phyloP scores from a whole-genome alignment of 768 basidiomycete species.

The Boletus tylopilopsis region DNA sequence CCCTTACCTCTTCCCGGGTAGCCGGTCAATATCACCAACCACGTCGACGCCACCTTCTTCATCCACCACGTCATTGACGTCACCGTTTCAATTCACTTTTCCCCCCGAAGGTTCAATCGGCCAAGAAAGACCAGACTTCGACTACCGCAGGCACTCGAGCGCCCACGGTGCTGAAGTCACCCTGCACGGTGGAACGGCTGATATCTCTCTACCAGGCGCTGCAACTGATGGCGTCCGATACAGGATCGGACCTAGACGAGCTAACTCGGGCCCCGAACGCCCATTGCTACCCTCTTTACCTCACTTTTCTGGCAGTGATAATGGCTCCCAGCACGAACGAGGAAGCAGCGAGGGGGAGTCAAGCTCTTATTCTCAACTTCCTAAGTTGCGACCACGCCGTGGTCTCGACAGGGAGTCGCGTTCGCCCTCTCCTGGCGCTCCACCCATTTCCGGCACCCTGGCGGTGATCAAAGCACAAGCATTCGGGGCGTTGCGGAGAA shows the following conservation, averaged over 20 bases:
- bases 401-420: constrained; percentile 43
- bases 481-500: constrained; percentile 79
- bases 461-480: constrained; percentile 91
- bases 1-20: constrained; percentile 59
- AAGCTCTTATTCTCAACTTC: constrained; percentile 35
- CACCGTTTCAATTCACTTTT: constrained; percentile 66
- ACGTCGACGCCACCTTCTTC: constrained; percentile 60
- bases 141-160: constrained; percentile 57
- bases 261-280: constrained; percentile 48
- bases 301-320: constrained; percentile 49
- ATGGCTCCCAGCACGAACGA: constrained; percentile 47
- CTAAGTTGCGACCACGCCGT: constrained; percentile 48
- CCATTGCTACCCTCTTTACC: constrained; percentile 45
- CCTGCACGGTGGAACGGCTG: constrained; percentile 70
- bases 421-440: constrained; percentile 44
- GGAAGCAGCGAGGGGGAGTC: constrained; percentile 57
- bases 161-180: constrained; percentile 58
- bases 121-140: constrained; percentile 61
- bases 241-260: constrained; percentile 47
- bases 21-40: constrained; percentile 70
- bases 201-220: constrained; percentile 55
- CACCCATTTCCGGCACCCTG: constrained; percentile 70
- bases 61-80: constrained; percentile 57
- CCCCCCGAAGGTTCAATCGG: constrained; percentile 45
- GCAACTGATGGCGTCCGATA: constrained; percentile 58